A percentile compares a stretch with the other conserved stretches of the same genome.
These are phyloP conservation scores for Yamadazyma takamatsuzukensis DNA, from an alignment of 805 yeast genomes.

Conservation along the genomic window DNA sequence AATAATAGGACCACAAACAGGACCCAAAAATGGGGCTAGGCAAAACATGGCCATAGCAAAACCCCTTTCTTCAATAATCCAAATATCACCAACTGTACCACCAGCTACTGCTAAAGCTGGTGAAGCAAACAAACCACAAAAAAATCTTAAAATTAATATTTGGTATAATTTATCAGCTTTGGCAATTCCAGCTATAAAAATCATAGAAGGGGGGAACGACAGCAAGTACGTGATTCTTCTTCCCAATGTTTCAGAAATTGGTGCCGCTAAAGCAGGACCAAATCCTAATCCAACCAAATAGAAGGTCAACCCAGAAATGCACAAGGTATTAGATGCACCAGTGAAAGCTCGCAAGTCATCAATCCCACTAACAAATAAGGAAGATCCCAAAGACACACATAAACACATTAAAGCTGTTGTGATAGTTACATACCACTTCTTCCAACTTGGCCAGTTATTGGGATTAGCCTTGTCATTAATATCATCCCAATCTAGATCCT, in stretches of 20 bases:
- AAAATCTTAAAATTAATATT: conserved; percentile 65
- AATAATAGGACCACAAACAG: conserved; percentile 70
- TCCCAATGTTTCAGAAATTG: conserved; percentile 67
- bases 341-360: conserved; percentile 48
- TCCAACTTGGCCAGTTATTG: conserved; percentile 61
- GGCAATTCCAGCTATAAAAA: conserved; percentile 73
- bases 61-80: conserved; percentile 55
- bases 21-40: conserved; percentile 77
- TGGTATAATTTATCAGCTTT: conserved; percentile 57
- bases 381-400: conserved; percentile 72
- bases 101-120: conserved; percentile 84
- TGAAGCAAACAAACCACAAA: conserved; percentile 72
- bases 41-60: conserved; percentile 78
- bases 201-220: conserved; percentile 64
- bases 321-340: conserved; percentile 57
- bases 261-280: conserved; percentile 71
- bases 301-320: conserved; percentile 64
- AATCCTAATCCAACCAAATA: conserved; percentile 68
- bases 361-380: conserved; percentile 64
- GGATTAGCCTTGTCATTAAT: conserved; percentile 64
- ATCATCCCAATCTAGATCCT: conserved; percentile 52
- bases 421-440: conserved; percentile 65
- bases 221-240: conserved; percentile 57
- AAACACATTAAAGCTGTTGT: conserved; percentile 62
- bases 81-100: conserved; percentile 78